Evolutionary conservation across 306 rosid species (phyloP).

Genomic region (Malus fusca): DNA sequence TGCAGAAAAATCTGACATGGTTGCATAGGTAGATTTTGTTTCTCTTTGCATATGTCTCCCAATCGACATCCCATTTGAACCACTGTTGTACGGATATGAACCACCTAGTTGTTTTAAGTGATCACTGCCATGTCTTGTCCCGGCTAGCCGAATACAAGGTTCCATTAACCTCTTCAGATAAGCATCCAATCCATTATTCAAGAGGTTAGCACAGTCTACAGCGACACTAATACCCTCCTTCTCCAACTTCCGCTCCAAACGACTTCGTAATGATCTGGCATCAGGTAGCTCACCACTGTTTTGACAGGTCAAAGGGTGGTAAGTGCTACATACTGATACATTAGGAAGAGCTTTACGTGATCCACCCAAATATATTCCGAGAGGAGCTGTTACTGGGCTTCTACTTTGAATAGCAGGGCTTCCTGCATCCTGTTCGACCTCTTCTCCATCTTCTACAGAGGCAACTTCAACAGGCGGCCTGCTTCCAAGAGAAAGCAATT

Average conservation of each 20-base stretch:
- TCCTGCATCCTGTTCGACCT: conserved; percentile 83
- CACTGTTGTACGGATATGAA: conserved; percentile 4
- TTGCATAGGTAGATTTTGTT: conserved; percentile 26
- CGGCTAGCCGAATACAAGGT: conserved; percentile 53
- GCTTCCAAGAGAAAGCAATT: conserved; percentile 88
- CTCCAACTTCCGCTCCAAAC: conserved; percentile 66
- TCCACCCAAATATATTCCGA: conserved; percentile 54
- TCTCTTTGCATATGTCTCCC: conserved; percentile 35
- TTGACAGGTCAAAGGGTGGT: conserved; percentile 57
- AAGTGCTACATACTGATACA: conserved; percentile 29
- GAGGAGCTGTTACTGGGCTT: conserved; percentile 94
- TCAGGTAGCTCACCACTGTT: conserved; percentile 62
- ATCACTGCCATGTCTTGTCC: conserved; percentile 36
- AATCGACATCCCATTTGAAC: conserved; percentile 26
- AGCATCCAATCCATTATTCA: conserved; percentile 77
- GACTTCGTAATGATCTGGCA: conserved; percentile 53
- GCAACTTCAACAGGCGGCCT: conserved; percentile 76
- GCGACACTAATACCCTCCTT: conserved; percentile 52
- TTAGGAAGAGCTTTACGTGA: conserved; percentile 45
- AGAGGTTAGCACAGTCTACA: conserved; percentile 60
- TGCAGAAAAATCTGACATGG: conserved; percentile 52
- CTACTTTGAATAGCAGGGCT: conserved; percentile 85
- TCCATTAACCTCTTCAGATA: conserved; percentile 82
- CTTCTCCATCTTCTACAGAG: conserved; percentile 98
- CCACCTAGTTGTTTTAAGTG: conserved; percentile 19